Percentiles rank a stretch among this genome's conserved stretches.
phyloP scores from a whole-genome alignment of 352 stramenopile genomes.

The Phytophthora sp. region DNA sequence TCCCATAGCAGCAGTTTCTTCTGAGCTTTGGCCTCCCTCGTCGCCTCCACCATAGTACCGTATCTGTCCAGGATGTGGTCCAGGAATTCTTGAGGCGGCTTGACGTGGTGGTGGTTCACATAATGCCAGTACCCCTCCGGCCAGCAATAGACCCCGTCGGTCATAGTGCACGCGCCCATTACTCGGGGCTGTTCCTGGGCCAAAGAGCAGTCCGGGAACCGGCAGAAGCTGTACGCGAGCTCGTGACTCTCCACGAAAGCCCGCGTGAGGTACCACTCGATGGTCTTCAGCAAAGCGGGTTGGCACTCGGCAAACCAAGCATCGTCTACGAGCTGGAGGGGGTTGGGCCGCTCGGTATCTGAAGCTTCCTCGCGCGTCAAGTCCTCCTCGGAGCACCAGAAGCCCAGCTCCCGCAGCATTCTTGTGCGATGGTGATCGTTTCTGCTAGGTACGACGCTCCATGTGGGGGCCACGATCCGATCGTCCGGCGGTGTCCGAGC shows the following conservation, averaged over 20 bases:
- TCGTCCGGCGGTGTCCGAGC: no score
- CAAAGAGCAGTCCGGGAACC: constrained; percentile 56
- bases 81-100: constrained; percentile 62
- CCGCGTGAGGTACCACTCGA: constrained; percentile 68
- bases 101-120: constrained; percentile 65
- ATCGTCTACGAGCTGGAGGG: constrained; percentile 55
- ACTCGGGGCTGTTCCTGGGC: constrained; percentile 42
- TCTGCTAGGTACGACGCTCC: neutral
- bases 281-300: constrained; percentile 17
- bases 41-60: constrained; percentile 29
- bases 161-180: constrained; percentile 81
- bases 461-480: no score
- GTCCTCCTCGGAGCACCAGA: constrained; percentile 45
- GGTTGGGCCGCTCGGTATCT: constrained; percentile 46
- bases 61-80: constrained; percentile 56
- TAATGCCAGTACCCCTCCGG: constrained; percentile 85
- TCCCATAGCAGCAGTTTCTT: constrained; percentile 67
- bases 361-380: neutral
- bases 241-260: constrained; percentile 81
- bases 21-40: constrained; percentile 24
- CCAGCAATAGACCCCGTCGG: constrained; percentile 79
- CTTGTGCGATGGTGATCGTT: constrained; percentile 1
- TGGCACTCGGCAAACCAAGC: constrained; percentile 43
- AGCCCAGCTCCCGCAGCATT: constrained; percentile 59
- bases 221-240: constrained; percentile 83